phyloP scores from a whole-genome alignment of 228 moss, liverwort and hornwort genomes.

The Sphagnum magellanicum region DNA sequence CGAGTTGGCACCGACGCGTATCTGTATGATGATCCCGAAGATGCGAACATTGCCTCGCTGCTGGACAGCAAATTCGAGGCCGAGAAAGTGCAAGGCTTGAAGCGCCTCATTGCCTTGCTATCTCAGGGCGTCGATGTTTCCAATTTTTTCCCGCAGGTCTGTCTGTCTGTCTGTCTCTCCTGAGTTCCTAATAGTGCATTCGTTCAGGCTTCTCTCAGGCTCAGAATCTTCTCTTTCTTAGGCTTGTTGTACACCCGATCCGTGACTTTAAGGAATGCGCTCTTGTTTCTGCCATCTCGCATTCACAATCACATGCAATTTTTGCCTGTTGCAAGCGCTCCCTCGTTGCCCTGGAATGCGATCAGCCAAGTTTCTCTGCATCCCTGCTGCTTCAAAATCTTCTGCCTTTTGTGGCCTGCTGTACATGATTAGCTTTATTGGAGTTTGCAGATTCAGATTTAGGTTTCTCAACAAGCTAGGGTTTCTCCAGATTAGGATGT shows the following conservation, averaged over 20 bases:
- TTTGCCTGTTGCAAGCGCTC: background rate
- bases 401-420: no score
- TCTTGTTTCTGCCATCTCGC: no score
- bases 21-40: constrained; percentile 90
- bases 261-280: no score
- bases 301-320: background rate
- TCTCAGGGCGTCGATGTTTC: constrained; percentile 96
- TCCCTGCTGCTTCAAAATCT: no score
- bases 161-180: background rate
- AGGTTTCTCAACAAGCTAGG: no score
- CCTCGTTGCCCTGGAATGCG: background rate
- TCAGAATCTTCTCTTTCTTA: no score
- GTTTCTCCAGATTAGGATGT: no score
- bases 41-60: constrained; percentile 73
- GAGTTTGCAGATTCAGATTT: no score
- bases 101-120: constrained; percentile 87
- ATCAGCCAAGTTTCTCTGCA: no score
- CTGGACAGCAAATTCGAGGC: constrained; percentile 95
- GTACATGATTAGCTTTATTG: no score
- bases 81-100: constrained; percentile 97
- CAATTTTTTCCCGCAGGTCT: constrained; percentile 85
- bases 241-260: no score
- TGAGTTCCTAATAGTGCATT: background rate
- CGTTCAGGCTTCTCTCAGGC: background rate
- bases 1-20: constrained; percentile 92